A percentile compares a stretch with the other conserved stretches of the same genome.
Conservation (phyloP, 129 eudicot genomes). For the Ambrosia artemisiifolia region DNA sequence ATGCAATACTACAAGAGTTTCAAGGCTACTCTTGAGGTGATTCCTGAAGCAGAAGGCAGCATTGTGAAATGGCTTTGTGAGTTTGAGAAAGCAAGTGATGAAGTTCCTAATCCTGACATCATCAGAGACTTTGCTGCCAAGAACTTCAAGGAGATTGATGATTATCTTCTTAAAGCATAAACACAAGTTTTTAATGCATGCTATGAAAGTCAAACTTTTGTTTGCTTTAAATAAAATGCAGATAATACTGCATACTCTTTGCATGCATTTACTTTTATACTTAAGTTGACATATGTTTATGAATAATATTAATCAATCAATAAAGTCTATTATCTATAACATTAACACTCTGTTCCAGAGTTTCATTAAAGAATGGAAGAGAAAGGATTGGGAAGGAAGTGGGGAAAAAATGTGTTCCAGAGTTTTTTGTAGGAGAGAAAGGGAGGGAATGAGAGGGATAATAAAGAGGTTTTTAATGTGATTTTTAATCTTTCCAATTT, state of each 20-base stretch:
- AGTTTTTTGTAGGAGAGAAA: no score
- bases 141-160: constrained; percentile 61
- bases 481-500: no score
- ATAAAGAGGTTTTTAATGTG: no score
- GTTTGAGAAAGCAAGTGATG: constrained; percentile 69
- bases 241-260: background rate
- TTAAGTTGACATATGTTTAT: constrained; percentile 9
- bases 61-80: constrained; percentile 68
- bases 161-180: constrained; percentile 49
- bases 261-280: background rate
- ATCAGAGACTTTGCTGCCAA: constrained; percentile 62
- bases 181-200: constrained; percentile 9
- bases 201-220: constrained; percentile 7
- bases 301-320: constrained; percentile 3
- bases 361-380: no score
- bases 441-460: no score
- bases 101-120: constrained; percentile 56
- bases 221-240: constrained; percentile 11
- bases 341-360: no score
- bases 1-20: constrained; percentile 59
- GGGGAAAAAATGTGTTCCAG: no score
- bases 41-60: constrained; percentile 59
- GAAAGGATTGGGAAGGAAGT: no score
- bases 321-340: background rate
- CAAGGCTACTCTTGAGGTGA: constrained; percentile 51